Evolutionary conservation across 441 rosid genomes (phyloP), one percentile per base, ranked within the genome.

Genomic region (Populus trichocarpa): DNA sequence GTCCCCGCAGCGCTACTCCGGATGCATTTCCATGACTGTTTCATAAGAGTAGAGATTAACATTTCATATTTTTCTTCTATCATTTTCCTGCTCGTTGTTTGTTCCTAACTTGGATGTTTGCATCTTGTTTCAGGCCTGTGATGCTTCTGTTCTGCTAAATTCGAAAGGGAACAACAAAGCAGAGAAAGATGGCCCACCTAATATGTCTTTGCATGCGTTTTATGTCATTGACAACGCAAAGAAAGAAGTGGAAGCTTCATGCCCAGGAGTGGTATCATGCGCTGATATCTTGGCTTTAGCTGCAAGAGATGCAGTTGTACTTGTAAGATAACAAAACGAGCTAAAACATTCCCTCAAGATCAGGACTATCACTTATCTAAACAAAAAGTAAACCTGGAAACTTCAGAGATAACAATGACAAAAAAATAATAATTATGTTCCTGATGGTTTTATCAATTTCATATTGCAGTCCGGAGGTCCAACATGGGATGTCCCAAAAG

Each of bases 21-120:
- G 81, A 88, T 94, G 71, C 97, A 90, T 22, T 94, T 92, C 85
- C 96, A 91, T 10, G 96, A 94, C 74, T 91, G 97, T 81, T 92
- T 91, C 73, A 93, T 91, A 28, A 83, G 90, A 88, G 98, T 93
- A 68, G 30, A 46, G 26, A 25, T 66, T 53, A 50, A 74, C 76
- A 23, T 20, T 12, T 38, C 1, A 23, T 68, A 59, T 14, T 69
- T 66, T 28, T 23, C 13, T 3, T 26, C 42, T 46, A 10, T 42
- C 11, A 12, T 36, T 20, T 35, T 42, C 22, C 63, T 70, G 64
- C 30, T 38, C 74, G 9, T 28, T 61, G 28, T 26, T 14, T 35
- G 67, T 26, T 18, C 32, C n/a, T 16, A 50, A 50, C 59, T 16
- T 50, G 59, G 6, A 18, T 50, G 20, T 10, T 18, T 2, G 66